These are phyloP conservation scores for Santalum album DNA, from an alignment of 164 flowering plant species.

Conservation along the genomic window DNA sequence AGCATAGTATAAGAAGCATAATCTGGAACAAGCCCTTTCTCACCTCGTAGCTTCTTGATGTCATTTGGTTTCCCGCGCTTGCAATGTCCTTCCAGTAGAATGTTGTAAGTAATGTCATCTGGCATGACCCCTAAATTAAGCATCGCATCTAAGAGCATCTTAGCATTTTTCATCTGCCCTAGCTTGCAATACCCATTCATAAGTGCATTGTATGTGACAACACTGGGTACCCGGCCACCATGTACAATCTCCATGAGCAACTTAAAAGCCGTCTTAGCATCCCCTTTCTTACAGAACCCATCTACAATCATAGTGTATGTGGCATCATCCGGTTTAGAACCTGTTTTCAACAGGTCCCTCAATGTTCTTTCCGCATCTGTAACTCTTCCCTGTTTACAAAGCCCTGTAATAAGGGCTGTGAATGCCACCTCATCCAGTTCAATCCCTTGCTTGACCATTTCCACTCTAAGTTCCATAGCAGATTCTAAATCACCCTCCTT, in stretches of 20 bases:
- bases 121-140: constrained; percentile 60
- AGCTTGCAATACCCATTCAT: constrained; percentile 67
- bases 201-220: constrained; percentile 64
- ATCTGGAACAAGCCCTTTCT: constrained; percentile 62
- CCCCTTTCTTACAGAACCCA: constrained; percentile 61
- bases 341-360: constrained; percentile 53
- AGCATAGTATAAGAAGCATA: constrained; percentile 53
- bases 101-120: constrained; percentile 74
- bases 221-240: constrained; percentile 39
- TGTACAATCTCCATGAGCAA: constrained; percentile 62
- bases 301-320: constrained; percentile 72
- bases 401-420: constrained; percentile 65
- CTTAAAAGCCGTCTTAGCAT: constrained; percentile 48
- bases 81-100: constrained; percentile 69
- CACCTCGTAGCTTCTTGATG: constrained; percentile 32
- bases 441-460: constrained; percentile 46
- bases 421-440: constrained; percentile 60
- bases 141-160: constrained; percentile 64
- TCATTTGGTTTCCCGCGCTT: constrained; percentile 30
- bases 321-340: constrained; percentile 53
- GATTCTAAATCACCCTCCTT: constrained; percentile 62
- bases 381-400: constrained; percentile 42
- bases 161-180: constrained; percentile 72
- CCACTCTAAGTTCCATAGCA: constrained; percentile 39
- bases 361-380: constrained; percentile 49